phyloP scores from a whole-genome alignment of 2,329 filamentous ascomycete genomes.

The Tolypocladium guangdongense region DNA sequence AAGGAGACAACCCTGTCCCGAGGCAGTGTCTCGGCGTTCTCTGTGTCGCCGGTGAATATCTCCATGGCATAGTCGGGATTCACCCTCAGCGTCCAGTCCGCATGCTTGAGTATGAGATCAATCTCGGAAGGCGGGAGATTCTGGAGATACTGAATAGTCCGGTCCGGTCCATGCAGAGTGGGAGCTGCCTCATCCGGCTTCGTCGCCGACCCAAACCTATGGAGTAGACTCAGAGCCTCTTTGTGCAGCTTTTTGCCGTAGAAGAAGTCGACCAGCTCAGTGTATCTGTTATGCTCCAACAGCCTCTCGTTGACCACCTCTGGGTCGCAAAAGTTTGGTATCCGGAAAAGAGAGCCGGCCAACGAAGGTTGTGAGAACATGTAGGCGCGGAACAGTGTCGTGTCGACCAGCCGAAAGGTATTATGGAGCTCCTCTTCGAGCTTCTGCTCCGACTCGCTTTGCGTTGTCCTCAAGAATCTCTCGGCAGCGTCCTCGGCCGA shows the following conservation, averaged over 20 bases:
- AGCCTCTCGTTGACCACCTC: slow-evolving; percentile 90
- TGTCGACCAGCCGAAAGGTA: slow-evolving; percentile 81
- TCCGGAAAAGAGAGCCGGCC: slow-evolving; percentile 81
- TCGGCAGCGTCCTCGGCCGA: slow-evolving; percentile 41
- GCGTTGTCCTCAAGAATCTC: slow-evolving; percentile 38
- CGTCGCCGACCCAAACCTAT: slow-evolving; percentile 61
- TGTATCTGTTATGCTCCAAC: slow-evolving; percentile 79
- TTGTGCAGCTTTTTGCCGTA: slow-evolving; percentile 90
- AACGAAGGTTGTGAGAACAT: slow-evolving; percentile 85
- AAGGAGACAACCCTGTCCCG: slow-evolving; percentile 66
- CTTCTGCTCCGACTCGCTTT: slow-evolving; percentile 41
- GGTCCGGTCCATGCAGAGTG: slow-evolving; percentile 63
- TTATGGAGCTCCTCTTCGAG: slow-evolving; percentile 62
- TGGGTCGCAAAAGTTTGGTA: slow-evolving; percentile 95
- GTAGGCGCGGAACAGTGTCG: slow-evolving; percentile 84
- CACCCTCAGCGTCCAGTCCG: slow-evolving; percentile 70
- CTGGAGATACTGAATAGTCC: slow-evolving; percentile 85
- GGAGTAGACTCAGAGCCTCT: slow-evolving; percentile 71
- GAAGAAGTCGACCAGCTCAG: slow-evolving; percentile 93
- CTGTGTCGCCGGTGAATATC: slow-evolving; percentile 83
- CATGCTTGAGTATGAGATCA: slow-evolving; percentile 83
- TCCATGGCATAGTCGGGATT: slow-evolving; percentile 77
- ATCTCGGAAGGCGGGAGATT: slow-evolving; percentile 78
- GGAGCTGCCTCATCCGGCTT: slow-evolving; percentile 39
- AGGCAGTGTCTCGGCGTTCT: slow-evolving; percentile 86